Conservation (phyloP, 768 basidiomycete species). For the Gymnopilus dilepis region DNA sequence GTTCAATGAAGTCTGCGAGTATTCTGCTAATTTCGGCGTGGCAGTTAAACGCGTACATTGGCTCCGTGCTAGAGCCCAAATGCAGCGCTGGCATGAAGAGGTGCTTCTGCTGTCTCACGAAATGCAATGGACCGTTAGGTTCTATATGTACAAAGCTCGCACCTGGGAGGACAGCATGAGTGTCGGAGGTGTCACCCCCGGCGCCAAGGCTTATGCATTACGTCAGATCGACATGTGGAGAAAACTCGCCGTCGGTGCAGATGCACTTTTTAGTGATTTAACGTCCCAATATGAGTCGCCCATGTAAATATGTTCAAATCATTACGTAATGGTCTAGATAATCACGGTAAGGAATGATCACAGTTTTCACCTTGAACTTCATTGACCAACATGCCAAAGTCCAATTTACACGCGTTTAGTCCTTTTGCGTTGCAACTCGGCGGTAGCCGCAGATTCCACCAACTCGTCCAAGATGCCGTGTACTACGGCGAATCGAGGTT, state of each 20-base stretch:
- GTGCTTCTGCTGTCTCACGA: background rate
- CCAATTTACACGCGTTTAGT: too few species aligned
- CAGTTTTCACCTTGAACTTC: too few species aligned
- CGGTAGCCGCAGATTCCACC: background rate
- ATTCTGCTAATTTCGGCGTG: background rate
- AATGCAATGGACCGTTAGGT: constrained; percentile 13
- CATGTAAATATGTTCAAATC: too few species aligned
- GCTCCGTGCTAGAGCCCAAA: background rate
- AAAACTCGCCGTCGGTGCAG: background rate
- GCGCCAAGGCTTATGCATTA: background rate
- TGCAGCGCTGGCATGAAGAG: constrained; percentile 8
- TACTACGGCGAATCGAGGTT: background rate
- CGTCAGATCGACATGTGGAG: background rate
- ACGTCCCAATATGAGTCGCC: background rate
- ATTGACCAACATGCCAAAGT: too few species aligned
- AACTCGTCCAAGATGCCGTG: background rate
- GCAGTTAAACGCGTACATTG: constrained; percentile 3
- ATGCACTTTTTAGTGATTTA: background rate
- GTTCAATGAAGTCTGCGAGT: background rate
- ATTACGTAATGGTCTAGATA: too few species aligned
- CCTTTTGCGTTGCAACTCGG: background rate
- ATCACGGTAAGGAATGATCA: too few species aligned
- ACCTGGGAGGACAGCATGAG: background rate
- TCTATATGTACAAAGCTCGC: background rate
- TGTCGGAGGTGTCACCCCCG: background rate